Evolutionary conservation across 495 filamentous ascomycete species (phyloP).

Genomic region (Tuber microsphaerosporum): DNA sequence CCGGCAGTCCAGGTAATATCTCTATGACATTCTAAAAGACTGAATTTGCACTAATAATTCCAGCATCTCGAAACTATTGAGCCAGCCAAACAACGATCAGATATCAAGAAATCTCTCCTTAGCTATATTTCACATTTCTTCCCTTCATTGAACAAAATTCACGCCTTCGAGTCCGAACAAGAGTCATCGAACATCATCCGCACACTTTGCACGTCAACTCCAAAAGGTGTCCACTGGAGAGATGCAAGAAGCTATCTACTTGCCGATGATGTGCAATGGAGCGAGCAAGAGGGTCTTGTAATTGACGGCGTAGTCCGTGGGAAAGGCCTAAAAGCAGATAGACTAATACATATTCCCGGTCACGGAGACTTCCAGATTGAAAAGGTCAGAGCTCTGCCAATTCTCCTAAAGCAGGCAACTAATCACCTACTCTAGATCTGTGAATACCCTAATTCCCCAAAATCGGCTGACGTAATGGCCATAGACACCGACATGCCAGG

Average conservation of each 20-base stretch:
- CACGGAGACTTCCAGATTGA: slow-evolving; percentile 94
- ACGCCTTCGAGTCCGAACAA: slow-evolving; percentile 74
- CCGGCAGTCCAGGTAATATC: slow-evolving; percentile 59
- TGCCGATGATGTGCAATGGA: slow-evolving; percentile 71
- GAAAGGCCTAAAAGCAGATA: slow-evolving; percentile 76
- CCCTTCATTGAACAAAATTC: slow-evolving; percentile 76
- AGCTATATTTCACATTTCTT: slow-evolving; percentile 92
- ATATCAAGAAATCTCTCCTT: slow-evolving; percentile 70
- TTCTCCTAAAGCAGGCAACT: slow-evolving; percentile 45
- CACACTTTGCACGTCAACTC: slow-evolving; percentile 77
- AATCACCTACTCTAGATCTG: slow-evolving; percentile 23
- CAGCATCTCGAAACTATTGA: slow-evolving; percentile 63
- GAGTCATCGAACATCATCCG: slow-evolving; percentile 85
- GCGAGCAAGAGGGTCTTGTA: slow-evolving; percentile 53
- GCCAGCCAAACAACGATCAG: slow-evolving; percentile 64
- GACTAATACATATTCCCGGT: slow-evolving; percentile 82
- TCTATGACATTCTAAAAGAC: not conserved
- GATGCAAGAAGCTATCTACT: slow-evolving; percentile 93
- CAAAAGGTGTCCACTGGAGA: slow-evolving; percentile 88
- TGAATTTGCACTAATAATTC: not conserved
- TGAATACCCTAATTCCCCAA: slow-evolving; percentile 44
- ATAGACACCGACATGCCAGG: slow-evolving; percentile 49
- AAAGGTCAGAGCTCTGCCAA: slow-evolving; percentile 64
- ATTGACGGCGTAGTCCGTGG: slow-evolving; percentile 85
- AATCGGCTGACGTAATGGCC: slow-evolving; percentile 59